Conservation (phyloP, 208 protist genomes). For the Trypanosoma brucei region DNA sequence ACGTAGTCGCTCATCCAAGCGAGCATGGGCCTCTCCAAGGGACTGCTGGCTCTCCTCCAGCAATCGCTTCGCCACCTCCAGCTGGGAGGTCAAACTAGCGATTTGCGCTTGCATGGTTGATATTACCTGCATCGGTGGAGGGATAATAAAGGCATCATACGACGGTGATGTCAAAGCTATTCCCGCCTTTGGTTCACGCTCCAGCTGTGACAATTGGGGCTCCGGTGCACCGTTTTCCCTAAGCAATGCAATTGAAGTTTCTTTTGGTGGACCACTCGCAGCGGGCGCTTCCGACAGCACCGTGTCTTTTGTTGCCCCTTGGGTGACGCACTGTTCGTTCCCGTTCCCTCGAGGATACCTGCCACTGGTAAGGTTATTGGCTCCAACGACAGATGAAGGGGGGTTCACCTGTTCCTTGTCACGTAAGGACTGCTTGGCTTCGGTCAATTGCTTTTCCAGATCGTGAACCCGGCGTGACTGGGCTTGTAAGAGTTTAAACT, state of each 20-base stretch:
- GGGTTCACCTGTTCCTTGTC: constrained; percentile 3
- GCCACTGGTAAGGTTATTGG: no score
- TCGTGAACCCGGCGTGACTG: constrained; percentile 26
- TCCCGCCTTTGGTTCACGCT: not conserved
- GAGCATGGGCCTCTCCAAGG: constrained; percentile 22
- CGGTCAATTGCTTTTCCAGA: constrained; percentile 26
- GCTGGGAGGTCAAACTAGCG: constrained; percentile 15
- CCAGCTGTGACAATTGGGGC: not conserved
- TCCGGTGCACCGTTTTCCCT: not conserved
- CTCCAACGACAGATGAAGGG: no score
- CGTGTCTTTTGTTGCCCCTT: not conserved
- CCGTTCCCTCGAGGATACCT: no score
- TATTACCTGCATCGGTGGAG: constrained; percentile 9
- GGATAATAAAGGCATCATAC: not conserved
- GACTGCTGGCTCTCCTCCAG: constrained; percentile 22
- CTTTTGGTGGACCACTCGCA: not conserved
- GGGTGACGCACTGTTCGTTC: not conserved
- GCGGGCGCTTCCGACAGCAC: not conserved
- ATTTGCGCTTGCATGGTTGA: constrained; percentile 27
- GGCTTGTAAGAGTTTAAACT: constrained; percentile 19
- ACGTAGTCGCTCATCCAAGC: constrained; percentile 35
- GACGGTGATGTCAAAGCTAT: not conserved
- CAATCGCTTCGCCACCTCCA: constrained; percentile 29
- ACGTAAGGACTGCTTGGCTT: constrained; percentile 12
- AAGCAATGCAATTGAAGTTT: not conserved